phyloP scores from a whole-genome alignment of 2,329 filamentous ascomycete genomes.

The Cordyceps pruinosa region DNA sequence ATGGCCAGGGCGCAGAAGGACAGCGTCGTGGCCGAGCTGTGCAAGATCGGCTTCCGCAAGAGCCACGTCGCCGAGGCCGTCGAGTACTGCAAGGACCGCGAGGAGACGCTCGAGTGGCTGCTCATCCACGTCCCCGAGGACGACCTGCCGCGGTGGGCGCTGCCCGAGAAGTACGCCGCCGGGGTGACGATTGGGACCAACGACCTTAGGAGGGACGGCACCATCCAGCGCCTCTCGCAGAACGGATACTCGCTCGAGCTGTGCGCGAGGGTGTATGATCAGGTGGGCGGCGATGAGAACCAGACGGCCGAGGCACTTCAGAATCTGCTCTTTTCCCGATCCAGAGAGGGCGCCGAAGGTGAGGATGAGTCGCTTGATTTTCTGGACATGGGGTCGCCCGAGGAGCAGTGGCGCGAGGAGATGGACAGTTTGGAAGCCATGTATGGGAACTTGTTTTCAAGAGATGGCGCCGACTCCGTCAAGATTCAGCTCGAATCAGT shows the following conservation, averaged over 20 bases:
- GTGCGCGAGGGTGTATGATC: constrained; percentile 70
- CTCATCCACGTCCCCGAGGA: constrained; percentile 96
- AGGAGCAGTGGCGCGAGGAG: constrained; percentile 78
- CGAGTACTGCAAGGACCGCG: constrained; percentile 79
- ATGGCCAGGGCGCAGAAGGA: constrained; percentile 53
- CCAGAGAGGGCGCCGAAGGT: constrained; percentile 7
- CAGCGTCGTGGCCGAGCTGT: constrained; percentile 64
- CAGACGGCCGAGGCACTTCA: constrained; percentile 77
- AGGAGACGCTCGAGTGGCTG: constrained; percentile 92
- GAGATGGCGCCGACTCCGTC: constrained; percentile 56
- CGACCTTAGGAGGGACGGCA: constrained; percentile 72
- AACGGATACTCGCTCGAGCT: constrained; percentile 82
- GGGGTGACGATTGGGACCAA: constrained; percentile 80
- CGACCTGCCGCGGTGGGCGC: constrained; percentile 84
- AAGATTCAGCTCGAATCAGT: constrained; percentile 59
- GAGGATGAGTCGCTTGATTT: constrained; percentile 39
- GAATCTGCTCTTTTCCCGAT: constrained; percentile 30
- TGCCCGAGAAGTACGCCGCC: constrained; percentile 86
- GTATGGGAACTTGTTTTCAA: constrained; percentile 65
- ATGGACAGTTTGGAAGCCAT: constrained; percentile 78
- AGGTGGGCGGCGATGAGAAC: constrained; percentile 63
- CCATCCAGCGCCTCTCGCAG: constrained; percentile 72
- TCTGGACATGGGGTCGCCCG: constrained; percentile 42
- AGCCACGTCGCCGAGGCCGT: constrained; percentile 87
- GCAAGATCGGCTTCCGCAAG: constrained; percentile 74